Evolutionary conservation across 2,329 filamentous ascomycete species (phyloP), one percentile per base, ranked within the genome.

Genomic region (Sporothrix sp.): DNA sequence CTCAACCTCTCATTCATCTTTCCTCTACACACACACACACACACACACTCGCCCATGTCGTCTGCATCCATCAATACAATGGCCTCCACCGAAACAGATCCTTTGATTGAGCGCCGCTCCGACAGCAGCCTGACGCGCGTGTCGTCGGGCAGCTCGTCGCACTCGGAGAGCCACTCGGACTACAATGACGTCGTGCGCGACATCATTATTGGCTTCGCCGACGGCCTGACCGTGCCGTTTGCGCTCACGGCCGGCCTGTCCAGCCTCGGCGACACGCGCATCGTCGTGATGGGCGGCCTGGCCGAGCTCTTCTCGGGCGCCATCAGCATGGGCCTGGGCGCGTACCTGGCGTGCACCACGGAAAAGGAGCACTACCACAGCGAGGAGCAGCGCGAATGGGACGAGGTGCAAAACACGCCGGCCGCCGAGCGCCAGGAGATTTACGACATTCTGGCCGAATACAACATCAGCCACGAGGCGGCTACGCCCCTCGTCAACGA

Each of bases 141-240:
- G 3, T 53, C 52, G 16, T 53, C 54, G 3, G 25, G 30, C 43
- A 45, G n/a, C 18, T 51, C 57, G 6, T 20, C 32, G 13, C 53
- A 54, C 47, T 25, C 51, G 2, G 57, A 59, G 47, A 48, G 53
- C 10, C 58, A 63, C 52, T 58, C 63, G 47, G 65, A 67, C 58
- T 63, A 72, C 58, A 65, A 65, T 53, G 67, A 70, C 51, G 60
- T 79, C 48, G 65, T 82, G 14, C 73, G 76, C 40, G 81, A 87
- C 64, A 73, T 81, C 55, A 87, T 85, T 53, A 82, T 90, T 58
- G 85, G 85, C 48, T 81, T 89, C 58, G 82, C 85, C 0, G 85
- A 90, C 61, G 85, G 85, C 14, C 73, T 90, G 58, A 90, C 85
- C 0, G 85, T 90, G 0, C 85, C 85, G 0, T 90, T 90, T 58